Base-by-base conservation (phyloP, 176 grass and related monocot genomes). In the sorghum (Sorghum bicolor) region DNA sequence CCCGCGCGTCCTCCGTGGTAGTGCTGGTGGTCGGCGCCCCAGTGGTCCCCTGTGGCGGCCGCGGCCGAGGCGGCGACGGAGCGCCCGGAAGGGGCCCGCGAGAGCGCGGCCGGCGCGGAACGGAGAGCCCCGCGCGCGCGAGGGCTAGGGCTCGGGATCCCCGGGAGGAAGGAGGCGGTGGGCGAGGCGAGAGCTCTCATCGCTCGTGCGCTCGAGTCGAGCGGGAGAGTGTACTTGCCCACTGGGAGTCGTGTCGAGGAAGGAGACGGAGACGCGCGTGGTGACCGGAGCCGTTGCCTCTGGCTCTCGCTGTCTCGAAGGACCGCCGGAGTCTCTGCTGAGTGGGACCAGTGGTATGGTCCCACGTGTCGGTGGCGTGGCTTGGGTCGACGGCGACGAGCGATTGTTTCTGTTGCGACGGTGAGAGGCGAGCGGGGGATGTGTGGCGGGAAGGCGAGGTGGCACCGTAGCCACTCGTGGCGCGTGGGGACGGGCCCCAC, bases 21-120 rank as follows among this genome's bases (percentile, higher is more conserved):
- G 40, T 14, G 86, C 10, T 22, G 45, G 72, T 71, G 63, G 77
- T 86, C 62, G 33, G 88, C 72, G 57, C 66, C 60, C 88, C 79
- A 90, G 72, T 90, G 78, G 83, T 73, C 88, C 0, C 83, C 88
- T 3, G 83, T 81, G 79, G 88, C 88, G 7, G 85, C 88, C 0
- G 88, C 78, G 2, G 77, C 33, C 1, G 72, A 67, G 8, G 71
- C 83, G 44, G 45, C 26, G 57, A 69, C 82, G 3, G 52, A 76
- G 33, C 68, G 82, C 48, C 67, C 52, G n/a, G 60, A 67, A 41
- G 48, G 55, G 61, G 57, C 52, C 83, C 53, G 24, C 24, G 32
- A 80, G 78, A 79, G 82, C 68, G 77, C 69, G 75, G 86, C 29
- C 34, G 64, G 14, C 29, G 10, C 60, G 60, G 25, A 47, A 4